phyloP scores from a whole-genome alignment of 2,329 filamentous ascomycete genomes.

The Pseudopithomyces maydicus region DNA sequence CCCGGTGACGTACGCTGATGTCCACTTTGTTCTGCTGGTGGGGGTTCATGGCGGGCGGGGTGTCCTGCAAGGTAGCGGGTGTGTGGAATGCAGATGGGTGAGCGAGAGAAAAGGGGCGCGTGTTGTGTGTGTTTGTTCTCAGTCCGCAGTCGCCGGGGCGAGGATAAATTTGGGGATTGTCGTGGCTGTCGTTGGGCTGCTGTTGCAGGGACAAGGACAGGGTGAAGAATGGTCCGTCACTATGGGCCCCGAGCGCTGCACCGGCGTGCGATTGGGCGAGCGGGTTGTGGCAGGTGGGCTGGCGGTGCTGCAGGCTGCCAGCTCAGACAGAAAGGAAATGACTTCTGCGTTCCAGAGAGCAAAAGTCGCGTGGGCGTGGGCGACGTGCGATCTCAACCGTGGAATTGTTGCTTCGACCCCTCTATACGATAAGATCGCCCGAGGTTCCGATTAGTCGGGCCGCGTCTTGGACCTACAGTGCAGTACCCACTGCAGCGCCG shows the following conservation, averaged over 20 bases:
- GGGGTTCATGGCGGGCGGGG: conserved; percentile 73
- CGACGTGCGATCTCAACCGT: conserved; percentile 5
- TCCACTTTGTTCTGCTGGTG: conserved; percentile 99
- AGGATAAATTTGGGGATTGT: conserved; percentile 16
- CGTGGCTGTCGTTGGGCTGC: conserved; percentile 23
- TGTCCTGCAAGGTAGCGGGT: conserved; percentile 7
- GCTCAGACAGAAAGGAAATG: conserved; percentile 19
- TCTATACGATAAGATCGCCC: conserved; percentile 41
- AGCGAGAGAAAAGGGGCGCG: conserved; percentile 17
- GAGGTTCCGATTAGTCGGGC: conserved; percentile 33
- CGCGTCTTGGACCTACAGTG: neutral
- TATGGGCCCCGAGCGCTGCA: conserved; percentile 25
- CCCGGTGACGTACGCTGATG: conserved; percentile 73
- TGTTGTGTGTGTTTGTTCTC: conserved; percentile 35
- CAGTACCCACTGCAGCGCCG: conserved; percentile 10
- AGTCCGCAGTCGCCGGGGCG: conserved; percentile 28
- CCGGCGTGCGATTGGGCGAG: conserved; percentile 36
- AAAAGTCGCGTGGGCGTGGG: conserved; percentile 5
- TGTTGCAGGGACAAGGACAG: conserved; percentile 36
- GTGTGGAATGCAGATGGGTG: conserved; percentile 18
- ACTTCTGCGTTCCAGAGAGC: conserved; percentile 10
- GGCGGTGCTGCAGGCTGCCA: conserved; percentile 37
- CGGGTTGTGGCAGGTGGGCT: conserved; percentile 25
- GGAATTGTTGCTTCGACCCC: conserved; percentile 15
- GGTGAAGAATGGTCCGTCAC: conserved; percentile 31